Evolutionary conservation across 177 flowering plant genomes (phyloP).

Genomic region (Vitis hybrid): DNA sequence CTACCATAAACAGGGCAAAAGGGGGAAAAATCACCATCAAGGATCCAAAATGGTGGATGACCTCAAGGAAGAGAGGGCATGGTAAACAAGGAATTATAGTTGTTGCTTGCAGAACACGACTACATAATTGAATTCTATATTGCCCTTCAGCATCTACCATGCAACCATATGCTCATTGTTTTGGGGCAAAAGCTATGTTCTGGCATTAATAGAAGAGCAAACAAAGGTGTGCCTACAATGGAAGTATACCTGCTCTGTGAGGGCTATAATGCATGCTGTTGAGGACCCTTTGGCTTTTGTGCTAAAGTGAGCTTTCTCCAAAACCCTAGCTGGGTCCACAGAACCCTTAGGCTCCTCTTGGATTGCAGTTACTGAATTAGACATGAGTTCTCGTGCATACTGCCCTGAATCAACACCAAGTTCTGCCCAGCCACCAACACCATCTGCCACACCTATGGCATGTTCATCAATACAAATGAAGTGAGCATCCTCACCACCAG

Average conservation of each 20-base stretch:
- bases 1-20: too few relatives aligned
- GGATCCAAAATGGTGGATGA: too few relatives aligned
- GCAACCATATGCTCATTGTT: not conserved
- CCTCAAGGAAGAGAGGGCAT: too few relatives aligned
- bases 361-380: constrained; percentile 64
- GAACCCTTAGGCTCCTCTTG: constrained; percentile 61
- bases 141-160: not conserved
- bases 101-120: not conserved
- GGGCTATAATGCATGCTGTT: constrained; percentile 86
- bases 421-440: constrained; percentile 95
- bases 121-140: not conserved
- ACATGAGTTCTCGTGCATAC: constrained; percentile 81
- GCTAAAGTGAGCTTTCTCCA: constrained; percentile 69
- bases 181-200: not conserved
- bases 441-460: constrained; percentile 91
- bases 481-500: constrained; percentile 96
- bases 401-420: constrained; percentile 73
- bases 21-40: too few relatives aligned
- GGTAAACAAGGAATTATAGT: not conserved
- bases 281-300: constrained; percentile 85
- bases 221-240: not conserved
- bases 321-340: constrained; percentile 67
- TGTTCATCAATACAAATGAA: constrained; percentile 74
- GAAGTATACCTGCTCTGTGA: constrained; percentile 57
- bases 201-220: not conserved